phyloP scores from a whole-genome alignment of 129 eudicot species.

The Centrapalus pauciflorus region DNA sequence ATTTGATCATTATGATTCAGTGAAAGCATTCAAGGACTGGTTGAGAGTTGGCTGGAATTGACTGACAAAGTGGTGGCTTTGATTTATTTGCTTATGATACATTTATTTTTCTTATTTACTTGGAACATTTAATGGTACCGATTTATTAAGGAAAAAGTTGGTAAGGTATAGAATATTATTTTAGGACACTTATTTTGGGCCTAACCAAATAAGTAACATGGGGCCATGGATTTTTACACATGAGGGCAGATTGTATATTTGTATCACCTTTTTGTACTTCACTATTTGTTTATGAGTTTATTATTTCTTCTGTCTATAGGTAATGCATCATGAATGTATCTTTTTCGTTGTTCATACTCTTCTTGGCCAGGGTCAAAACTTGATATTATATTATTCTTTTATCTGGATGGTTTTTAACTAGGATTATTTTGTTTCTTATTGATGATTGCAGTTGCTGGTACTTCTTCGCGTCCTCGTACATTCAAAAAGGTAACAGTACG shows the following conservation, averaged over 20 bases:
- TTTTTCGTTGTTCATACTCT: not conserved
- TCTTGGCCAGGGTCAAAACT: not conserved
- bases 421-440: not conserved
- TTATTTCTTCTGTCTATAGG: not conserved
- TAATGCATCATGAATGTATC: not conserved
- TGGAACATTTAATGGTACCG: too few relatives aligned
- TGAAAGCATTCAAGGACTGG: not conserved
- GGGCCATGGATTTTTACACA: too few relatives aligned
- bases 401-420: not conserved
- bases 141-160: too few relatives aligned
- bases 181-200: too few relatives aligned
- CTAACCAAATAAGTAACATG: too few relatives aligned
- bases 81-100: too few relatives aligned
- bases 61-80: too few relatives aligned
- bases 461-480: slow-evolving; percentile 84
- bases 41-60: not conserved
- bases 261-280: not conserved
- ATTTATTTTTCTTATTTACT: too few relatives aligned
- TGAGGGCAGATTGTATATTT: too few relatives aligned
- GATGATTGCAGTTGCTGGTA: slow-evolving; percentile 67
- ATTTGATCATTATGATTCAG: not conserved
- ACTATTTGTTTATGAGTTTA: not conserved
- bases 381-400: not conserved
- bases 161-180: too few relatives aligned
- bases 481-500: slow-evolving; percentile 52